Conservation (phyloP, 805 yeast genomes). For the Zygoascus tannicola region DNA sequence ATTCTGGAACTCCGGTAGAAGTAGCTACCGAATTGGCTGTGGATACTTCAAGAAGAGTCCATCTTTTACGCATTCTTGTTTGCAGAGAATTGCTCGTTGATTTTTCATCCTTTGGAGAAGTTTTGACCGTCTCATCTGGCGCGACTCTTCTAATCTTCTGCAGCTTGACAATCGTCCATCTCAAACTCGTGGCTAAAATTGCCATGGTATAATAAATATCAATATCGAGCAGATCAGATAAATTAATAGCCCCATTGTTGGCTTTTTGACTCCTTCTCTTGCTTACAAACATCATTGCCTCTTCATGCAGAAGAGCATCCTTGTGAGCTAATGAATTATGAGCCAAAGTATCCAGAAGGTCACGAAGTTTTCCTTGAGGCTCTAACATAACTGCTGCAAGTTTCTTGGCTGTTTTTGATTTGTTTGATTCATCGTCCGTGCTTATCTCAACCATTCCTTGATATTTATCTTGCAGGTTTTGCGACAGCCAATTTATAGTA, state of each 20-base stretch:
- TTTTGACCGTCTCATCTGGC: conserved; percentile 7
- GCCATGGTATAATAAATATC: conserved; percentile 44
- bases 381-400: conserved; percentile 7
- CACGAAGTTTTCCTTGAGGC: conserved; percentile 1
- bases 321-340: neutral
- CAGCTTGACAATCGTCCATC: conserved; percentile 54
- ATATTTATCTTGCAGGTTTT: conserved; percentile 11
- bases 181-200: conserved; percentile 43
- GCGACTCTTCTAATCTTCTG: conserved; percentile 42
- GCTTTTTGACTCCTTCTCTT: conserved; percentile 14
- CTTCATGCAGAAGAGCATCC: conserved; percentile 13
- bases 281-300: conserved; percentile 16
- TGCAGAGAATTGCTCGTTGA: conserved; percentile 6
- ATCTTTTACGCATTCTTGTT: conserved; percentile 22
- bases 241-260: conserved; percentile 23
- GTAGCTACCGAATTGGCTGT: conserved; percentile 3
- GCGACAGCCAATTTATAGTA: conserved; percentile 17
- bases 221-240: conserved; percentile 46
- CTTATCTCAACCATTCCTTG: conserved; percentile 12
- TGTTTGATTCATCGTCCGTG: conserved; percentile 5
- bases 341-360: neutral
- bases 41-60: conserved; percentile 25
- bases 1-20: neutral
- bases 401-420: conserved; percentile 1
- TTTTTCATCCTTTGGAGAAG: conserved; percentile 1